These are phyloP conservation scores for Kodamaea neixiangensis DNA, from an alignment of 805 yeast species.

Conservation along the genomic window DNA sequence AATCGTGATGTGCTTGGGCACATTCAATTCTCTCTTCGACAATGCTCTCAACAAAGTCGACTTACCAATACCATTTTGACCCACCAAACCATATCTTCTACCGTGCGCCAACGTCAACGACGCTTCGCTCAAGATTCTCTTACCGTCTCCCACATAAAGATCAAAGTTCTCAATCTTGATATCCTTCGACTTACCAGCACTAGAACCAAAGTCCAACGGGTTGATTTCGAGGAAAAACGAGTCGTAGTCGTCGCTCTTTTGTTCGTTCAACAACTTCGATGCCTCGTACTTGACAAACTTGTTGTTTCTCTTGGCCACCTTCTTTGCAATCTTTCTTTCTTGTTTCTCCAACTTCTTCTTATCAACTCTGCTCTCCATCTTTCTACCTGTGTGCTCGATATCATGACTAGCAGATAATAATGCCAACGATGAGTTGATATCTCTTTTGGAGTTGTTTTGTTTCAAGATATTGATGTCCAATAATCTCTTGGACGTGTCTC, in stretches of 20 bases:
- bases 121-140: constrained; percentile 87
- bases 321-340: constrained; percentile 94
- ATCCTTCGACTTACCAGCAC: constrained; percentile 96
- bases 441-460: constrained; percentile 62
- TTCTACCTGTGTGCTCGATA: constrained; percentile 88
- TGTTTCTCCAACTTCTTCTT: constrained; percentile 96
- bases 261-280: constrained; percentile 76
- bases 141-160: constrained; percentile 93
- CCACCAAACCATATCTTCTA: constrained; percentile 94
- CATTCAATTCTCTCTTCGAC: constrained; percentile 88
- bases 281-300: constrained; percentile 89
- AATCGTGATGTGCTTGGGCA: constrained; percentile 94
- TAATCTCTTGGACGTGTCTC: constrained; percentile 86
- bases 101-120: constrained; percentile 87
- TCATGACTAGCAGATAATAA: constrained; percentile 77
- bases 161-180: constrained; percentile 92
- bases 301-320: constrained; percentile 87
- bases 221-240: constrained; percentile 93
- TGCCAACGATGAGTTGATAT: constrained; percentile 73
- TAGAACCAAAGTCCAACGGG: constrained; percentile 81
- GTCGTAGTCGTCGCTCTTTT: constrained; percentile 77
- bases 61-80: constrained; percentile 99
- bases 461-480: constrained; percentile 71
- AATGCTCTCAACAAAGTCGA: constrained; percentile 90
- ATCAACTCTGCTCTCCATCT: constrained; percentile 92